phyloP scores from a whole-genome alignment of 208 protist genomes.

The Leishmania braziliensis region DNA sequence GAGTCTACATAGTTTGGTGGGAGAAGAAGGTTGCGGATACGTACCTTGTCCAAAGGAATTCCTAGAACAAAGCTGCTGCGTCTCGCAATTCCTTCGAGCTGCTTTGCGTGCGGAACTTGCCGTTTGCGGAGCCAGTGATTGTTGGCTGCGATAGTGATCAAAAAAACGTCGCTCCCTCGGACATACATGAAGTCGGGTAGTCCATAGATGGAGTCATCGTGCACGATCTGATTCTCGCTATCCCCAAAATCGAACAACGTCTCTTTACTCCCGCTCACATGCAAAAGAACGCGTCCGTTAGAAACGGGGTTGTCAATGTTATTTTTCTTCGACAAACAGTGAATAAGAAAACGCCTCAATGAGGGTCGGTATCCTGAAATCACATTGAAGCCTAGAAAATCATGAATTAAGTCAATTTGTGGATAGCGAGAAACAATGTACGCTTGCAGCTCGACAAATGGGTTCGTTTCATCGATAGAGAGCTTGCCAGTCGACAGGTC shows the following conservation, averaged over 20 bases:
- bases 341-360: constrained; percentile 50
- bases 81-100: constrained; percentile 84
- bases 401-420: constrained; percentile 77
- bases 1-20: constrained; percentile 77
- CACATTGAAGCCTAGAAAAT: constrained; percentile 85
- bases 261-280: constrained; percentile 38
- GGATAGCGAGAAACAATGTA: constrained; percentile 66
- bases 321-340: constrained; percentile 39
- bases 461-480: constrained; percentile 56
- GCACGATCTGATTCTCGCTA: constrained; percentile 53
- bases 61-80: constrained; percentile 79
- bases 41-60: constrained; percentile 67
- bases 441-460: constrained; percentile 60
- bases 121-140: constrained; percentile 85
- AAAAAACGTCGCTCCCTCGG: constrained; percentile 60
- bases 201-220: constrained; percentile 69
- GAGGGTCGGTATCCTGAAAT: constrained; percentile 65
- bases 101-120: constrained; percentile 79
- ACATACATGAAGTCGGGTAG: constrained; percentile 84
- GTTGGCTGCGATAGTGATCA: constrained; percentile 83
- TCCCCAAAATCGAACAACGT: constrained; percentile 80
- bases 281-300: constrained; percentile 45
- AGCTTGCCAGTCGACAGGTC: constrained; percentile 51
- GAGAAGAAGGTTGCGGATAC: constrained; percentile 78
- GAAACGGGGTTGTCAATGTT: constrained; percentile 12